Base-by-base conservation (phyloP, 345 rosid species). In the Salix viminalis region DNA sequence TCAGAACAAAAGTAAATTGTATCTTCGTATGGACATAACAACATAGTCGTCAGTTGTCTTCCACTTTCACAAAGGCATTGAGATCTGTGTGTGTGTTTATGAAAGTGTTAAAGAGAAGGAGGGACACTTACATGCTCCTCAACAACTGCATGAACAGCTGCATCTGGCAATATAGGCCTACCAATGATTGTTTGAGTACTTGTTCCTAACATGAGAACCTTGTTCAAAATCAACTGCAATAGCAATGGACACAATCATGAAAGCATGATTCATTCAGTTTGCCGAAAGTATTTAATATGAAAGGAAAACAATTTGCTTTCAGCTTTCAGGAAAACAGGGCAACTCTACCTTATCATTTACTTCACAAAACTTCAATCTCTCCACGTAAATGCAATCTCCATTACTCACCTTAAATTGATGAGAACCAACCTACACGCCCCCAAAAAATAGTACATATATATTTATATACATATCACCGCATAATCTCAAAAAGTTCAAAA, bases 361-460 rank as follows among this genome's bases (percentile, higher is more conserved):
- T 68, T 96, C 92, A 73, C 99, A 96, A 87, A 89, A 92, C 80
- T 94, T 96, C 89, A 92, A 86, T 77, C 84, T 91, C 87, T 94
- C 97, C 0, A 90, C 82, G 86, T 86, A 94, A 74, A 96, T 85
- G 68, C 89, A 88, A 85, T 96, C 98, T 19, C 93, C 89, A 56
- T 92, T 94, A 90, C 98, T 91, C 77, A 96, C 96, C 87, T 94
- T 96, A 62, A 96, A 94, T 86, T 96, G 99, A 75, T 94, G 94
- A 6, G 96, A 96, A 16, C 97, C 98, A 70, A 96, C 86, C 99
- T 93, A 83, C 69, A 58, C 10, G 7, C 30, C 9, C 5, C 5
- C 3, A 1, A 75, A 72, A 58, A 44, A 3, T 36, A 28, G 42
- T 36, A 26, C 37, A 61, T 34, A 5, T 4, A 34, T 34, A 5